Evolutionary conservation across 164 flowering plant species (phyloP).

Genomic region (Litsea cubeba): DNA sequence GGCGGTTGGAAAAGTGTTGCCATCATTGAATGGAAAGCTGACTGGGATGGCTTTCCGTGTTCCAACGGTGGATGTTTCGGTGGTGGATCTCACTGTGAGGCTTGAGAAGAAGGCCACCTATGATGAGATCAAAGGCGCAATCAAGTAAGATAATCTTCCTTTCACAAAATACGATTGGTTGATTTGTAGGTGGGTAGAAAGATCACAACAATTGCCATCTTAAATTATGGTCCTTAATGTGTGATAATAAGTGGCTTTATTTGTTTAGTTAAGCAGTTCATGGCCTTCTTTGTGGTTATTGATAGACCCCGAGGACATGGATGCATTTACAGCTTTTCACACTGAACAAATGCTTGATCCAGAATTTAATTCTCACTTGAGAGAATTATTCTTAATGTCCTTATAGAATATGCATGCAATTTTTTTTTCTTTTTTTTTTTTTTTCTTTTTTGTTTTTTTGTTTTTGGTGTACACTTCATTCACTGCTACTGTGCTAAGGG

Average conservation of each 20-base stretch:
- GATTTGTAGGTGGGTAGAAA: neutral
- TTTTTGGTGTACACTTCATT: neutral
- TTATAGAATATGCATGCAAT: neutral
- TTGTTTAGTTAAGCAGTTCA: too few species aligned
- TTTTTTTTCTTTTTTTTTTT: too few species aligned
- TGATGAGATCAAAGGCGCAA: constrained; percentile 58
- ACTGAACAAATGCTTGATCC: too few species aligned
- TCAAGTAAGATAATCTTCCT: constrained; percentile 42
- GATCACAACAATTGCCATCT: too few species aligned
- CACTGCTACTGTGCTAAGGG: neutral
- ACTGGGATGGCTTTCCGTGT: constrained; percentile 84
- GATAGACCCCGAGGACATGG: too few species aligned
- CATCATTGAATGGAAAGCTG: constrained; percentile 63
- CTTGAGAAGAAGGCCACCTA: constrained; percentile 57
- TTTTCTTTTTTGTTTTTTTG: too few species aligned
- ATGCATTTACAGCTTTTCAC: too few species aligned
- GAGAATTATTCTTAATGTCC: neutral
- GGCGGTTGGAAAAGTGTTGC: constrained; percentile 81
- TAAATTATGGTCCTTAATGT: too few species aligned
- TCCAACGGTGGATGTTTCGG: constrained; percentile 69
- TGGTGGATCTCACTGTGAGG: constrained; percentile 74
- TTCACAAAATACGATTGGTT: neutral
- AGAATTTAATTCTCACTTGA: too few species aligned
- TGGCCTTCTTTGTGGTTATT: too few species aligned
- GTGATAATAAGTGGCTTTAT: too few species aligned